Evolutionary conservation across 495 filamentous ascomycete genomes (phyloP), one percentile per base, ranked within the genome.

Genomic region (Penicillium cataractarum): DNA sequence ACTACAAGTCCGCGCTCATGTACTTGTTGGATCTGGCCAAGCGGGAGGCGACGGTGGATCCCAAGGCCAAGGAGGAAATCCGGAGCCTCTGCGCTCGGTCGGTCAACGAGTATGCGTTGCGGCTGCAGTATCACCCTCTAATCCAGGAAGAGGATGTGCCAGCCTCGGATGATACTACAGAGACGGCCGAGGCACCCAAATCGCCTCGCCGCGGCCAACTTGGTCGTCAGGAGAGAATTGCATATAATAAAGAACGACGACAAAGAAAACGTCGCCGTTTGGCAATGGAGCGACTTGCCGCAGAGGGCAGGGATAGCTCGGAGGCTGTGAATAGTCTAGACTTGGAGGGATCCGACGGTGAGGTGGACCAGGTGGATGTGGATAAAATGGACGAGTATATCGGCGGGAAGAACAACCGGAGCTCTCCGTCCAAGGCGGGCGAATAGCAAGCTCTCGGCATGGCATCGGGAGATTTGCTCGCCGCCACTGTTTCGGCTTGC

Each of bases 21-120:
- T 82, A 82, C 60, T 70, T 77, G 49, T 58, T 73, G 37, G 78
- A 82, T 58, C 60, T 80, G 35, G 33, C 67, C 10, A 68, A 72
- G 31, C 74, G 75, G 19, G 69, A 69, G 0, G 66, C 63, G 22
- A 26, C 26, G 2, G 57, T 72, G 39, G 67, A 67, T 33, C 55
- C 67, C n/a, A 65, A 71, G 6, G 66, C 67, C 4, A 64, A 62
- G 21, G 22, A 37, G 13, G 70, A 74, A 31, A 78, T 80, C 22
- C 70, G 72, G 7, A 55, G 63, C n/a, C 51, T 75, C 7, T 77
- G 75, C 52, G 13, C 63, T 1, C 35, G 54, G 32, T 74, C 74
- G 6, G 61, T 63, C 46, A 68, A 76, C 57, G 62, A 72, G 37
- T 76, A 63, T 63, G 75, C 77, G 10, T 42, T 71, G 35, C 68